A percentile compares a stretch with the other conserved stretches of the same genome.
Evolutionary conservation across 305 asterid genomes (phyloP).

Genomic region (Striga hermonthica): DNA sequence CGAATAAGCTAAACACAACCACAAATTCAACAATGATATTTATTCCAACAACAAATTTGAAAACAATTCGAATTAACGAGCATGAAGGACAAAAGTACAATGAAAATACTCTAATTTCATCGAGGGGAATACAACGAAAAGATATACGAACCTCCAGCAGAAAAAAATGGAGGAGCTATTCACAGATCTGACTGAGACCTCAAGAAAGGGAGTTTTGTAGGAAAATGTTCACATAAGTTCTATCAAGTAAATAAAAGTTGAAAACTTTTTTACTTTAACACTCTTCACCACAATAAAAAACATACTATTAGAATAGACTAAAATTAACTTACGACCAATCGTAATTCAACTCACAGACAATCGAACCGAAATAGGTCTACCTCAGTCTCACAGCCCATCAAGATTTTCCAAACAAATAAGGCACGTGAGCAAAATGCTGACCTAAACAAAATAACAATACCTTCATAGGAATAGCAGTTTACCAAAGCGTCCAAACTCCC

Average conservation of each 20-base stretch:
- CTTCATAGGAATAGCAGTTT: slow-evolving; percentile 78
- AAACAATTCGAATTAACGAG: no score
- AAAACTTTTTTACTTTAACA: neutral
- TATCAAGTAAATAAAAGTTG: neutral
- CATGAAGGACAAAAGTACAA: no score
- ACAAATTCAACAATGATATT: no score
- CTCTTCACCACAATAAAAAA: neutral
- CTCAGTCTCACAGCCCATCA: neutral
- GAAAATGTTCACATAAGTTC: neutral
- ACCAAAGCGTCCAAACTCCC: slow-evolving; percentile 77
- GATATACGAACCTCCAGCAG: no score
- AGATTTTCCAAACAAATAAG: neutral
- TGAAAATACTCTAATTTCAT: no score
- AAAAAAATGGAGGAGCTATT: no score
- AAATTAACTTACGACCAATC: neutral
- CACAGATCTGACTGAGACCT: neutral
- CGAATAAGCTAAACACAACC: no score
- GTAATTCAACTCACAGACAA: neutral
- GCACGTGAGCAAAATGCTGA: neutral
- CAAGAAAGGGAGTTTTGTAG: neutral
- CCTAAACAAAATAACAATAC: slow-evolving; percentile 16
- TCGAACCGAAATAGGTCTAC: neutral
- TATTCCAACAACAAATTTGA: no score
- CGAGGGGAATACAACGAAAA: no score
- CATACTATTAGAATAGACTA: no score